Evolutionary conservation across 352 stramenopile genomes (phyloP).

Genomic region (Thraustochytrium sp.): DNA sequence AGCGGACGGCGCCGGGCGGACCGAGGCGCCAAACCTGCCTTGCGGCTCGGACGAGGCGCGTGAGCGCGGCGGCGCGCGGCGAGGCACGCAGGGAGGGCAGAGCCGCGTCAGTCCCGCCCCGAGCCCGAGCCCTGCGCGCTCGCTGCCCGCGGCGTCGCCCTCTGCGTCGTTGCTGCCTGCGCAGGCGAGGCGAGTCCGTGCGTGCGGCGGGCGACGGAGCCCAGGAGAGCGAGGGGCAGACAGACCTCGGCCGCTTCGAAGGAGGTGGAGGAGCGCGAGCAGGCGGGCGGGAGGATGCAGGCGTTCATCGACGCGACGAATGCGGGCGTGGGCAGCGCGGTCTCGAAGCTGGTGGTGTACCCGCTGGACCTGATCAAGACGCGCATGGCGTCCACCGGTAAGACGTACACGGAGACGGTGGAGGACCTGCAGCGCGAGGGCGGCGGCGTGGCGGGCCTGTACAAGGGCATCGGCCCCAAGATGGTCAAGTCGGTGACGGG

Average conservation of each 20-base stretch:
- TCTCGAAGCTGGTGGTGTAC: constrained; percentile 34
- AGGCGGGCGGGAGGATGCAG: neutral
- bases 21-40: too few species aligned
- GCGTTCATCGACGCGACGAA: constrained; percentile 39
- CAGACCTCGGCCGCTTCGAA: neutral
- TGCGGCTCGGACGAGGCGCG: too few species aligned
- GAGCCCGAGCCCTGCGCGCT: too few species aligned
- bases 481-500: constrained; percentile 34
- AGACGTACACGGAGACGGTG: neutral
- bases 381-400: constrained; percentile 31
- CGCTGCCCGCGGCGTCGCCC: too few species aligned
- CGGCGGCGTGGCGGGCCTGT: neutral
- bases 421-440: neutral
- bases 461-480: constrained; percentile 29
- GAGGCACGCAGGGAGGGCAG: too few species aligned
- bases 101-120: too few species aligned
- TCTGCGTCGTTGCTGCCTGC: too few species aligned
- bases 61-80: too few species aligned
- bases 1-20: too few species aligned
- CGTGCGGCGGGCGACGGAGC: too few species aligned
- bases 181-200: too few species aligned
- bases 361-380: constrained; percentile 40
- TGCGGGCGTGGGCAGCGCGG: constrained; percentile 34
- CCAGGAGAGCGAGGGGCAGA: too few species aligned
- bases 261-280: neutral